phyloP scores from a whole-genome alignment of 2,329 filamentous ascomycete genomes.

The Cytospora chrysosperma region DNA sequence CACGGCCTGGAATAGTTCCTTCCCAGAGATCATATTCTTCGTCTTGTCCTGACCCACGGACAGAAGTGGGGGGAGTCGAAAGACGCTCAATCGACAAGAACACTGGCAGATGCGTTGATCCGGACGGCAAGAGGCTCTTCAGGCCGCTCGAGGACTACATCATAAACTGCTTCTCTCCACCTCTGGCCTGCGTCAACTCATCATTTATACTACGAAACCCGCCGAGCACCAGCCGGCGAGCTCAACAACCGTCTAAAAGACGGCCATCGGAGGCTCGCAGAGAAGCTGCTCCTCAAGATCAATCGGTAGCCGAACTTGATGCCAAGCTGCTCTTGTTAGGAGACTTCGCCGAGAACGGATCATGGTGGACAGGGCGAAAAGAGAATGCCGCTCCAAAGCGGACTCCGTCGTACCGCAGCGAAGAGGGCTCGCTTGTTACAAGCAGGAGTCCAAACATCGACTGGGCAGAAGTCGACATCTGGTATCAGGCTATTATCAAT shows the following conservation, averaged over 20 bases:
- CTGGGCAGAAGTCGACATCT: conserved; percentile 69
- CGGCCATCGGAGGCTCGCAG: conserved; percentile 35
- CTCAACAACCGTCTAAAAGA: conserved; percentile 32
- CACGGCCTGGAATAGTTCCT: not conserved
- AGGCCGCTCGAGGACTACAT: conserved; percentile 77
- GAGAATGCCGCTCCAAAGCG: conserved; percentile 37
- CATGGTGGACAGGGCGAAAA: conserved; percentile 73
- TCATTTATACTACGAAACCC: conserved; percentile 58
- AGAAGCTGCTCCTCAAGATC: conserved; percentile 37
- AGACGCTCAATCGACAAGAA: conserved; percentile 24
- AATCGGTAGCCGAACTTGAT: conserved; percentile 62
- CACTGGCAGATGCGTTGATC: conserved; percentile 22
- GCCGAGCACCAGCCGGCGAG: conserved; percentile 28
- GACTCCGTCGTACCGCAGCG: conserved; percentile 35
- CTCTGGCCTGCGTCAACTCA: conserved; percentile 67
- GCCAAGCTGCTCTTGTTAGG: conserved; percentile 72
- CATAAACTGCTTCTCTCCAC: conserved; percentile 61
- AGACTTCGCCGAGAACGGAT: conserved; percentile 76
- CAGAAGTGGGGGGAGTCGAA: conserved; percentile 17
- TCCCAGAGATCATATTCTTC: conserved; percentile 45
- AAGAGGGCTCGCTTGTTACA: conserved; percentile 46
- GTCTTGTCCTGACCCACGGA: conserved; percentile 42
- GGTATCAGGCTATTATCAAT: conserved; percentile 70
- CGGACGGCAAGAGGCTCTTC: conserved; percentile 63
- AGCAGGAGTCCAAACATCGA: conserved; percentile 68